phyloP scores from a whole-genome alignment of 148 eudicot genomes.

The Hydrangea macrophylla region DNA sequence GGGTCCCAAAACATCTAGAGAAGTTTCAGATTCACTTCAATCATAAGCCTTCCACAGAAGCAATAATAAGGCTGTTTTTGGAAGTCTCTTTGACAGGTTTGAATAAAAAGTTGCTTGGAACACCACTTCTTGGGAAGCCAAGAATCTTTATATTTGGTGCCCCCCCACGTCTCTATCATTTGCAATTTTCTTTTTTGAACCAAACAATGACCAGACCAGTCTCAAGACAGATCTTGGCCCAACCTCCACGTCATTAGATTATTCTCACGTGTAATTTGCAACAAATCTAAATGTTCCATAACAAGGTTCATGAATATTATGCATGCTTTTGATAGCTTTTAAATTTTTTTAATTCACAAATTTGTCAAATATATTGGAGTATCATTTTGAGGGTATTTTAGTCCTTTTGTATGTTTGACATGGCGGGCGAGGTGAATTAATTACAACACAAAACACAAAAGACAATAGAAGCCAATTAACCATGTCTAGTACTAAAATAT shows the following conservation, averaged over 20 bases:
- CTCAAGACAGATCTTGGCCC: slow-evolving; percentile 11
- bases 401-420: too few species aligned
- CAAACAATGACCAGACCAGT: slow-evolving; percentile 23
- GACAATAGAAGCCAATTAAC: too few species aligned
- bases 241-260: slow-evolving; percentile 22
- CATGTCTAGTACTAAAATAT: too few species aligned
- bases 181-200: slow-evolving; percentile 50
- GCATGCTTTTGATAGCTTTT: too few species aligned
- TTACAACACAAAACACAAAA: too few species aligned
- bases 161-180: slow-evolving; percentile 66
- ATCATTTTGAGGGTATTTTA: too few species aligned
- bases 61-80: slow-evolving; percentile 50
- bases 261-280: slow-evolving; percentile 8
- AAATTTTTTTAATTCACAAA: too few species aligned
- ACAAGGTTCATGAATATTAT: too few species aligned
- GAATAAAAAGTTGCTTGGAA: slow-evolving; percentile 72
- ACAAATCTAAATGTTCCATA: too few species aligned
- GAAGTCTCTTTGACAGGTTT: slow-evolving; percentile 55
- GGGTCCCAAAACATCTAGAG: slow-evolving; percentile 30
- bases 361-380: too few species aligned
- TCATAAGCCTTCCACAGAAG: slow-evolving; percentile 65
- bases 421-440: too few species aligned
- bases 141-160: slow-evolving; percentile 69
- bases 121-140: slow-evolving; percentile 72
- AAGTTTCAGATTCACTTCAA: slow-evolving; percentile 68